Base-by-base conservation (phyloP, 306 rosid genomes). In the Lablab purpureus region DNA sequence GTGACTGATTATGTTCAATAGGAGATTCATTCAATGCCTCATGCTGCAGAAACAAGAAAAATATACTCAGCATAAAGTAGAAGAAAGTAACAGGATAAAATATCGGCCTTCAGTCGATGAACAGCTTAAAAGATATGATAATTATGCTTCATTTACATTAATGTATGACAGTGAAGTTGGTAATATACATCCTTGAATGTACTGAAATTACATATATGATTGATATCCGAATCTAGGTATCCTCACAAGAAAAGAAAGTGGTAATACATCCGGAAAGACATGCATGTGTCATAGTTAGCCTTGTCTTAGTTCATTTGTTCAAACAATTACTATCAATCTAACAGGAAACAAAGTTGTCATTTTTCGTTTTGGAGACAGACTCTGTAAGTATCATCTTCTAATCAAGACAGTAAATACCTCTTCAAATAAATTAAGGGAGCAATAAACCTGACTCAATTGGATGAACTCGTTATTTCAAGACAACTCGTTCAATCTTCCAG, bases 21-120 rank as follows among this genome's bases (percentile, higher is more conserved):
- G 85, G 90, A 73, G 91, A 84, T 40, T 70, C 89, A 85, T 80
- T 89, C 68, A 46, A 70, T 36, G 80, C 85, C 17, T 87, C 92
- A 88, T 87, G 88, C 81, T 85, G 41, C 72, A 76, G 28, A 67
- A 58, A 82, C 54, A 27, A 34, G 69, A 28, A 77, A 49, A 69
- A 73, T 37, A 37, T 12, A 41, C 21, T 52, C 3, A 13, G 13
- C 66, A 72, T 37, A 54, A 36, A 52, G 8, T 32, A 19, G 10
- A 52, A 30, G 34, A 73, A 52, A 52, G 17, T 65, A 40, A n/a
- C 59, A 54, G 49, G 14, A 36, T 12, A 51, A 28, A 50, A 71
- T 2, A 55, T 36, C 34, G 54, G 67, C 9, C 70, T 56, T 22
- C 47, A 21, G 19, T 32, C 12, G 3, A 30, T 52, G 28, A 66